A percentile compares a stretch with the other conserved stretches of the same genome.
Conservation (phyloP, 108 stramenopile genomes). For the Nitzschia sp. region DNA sequence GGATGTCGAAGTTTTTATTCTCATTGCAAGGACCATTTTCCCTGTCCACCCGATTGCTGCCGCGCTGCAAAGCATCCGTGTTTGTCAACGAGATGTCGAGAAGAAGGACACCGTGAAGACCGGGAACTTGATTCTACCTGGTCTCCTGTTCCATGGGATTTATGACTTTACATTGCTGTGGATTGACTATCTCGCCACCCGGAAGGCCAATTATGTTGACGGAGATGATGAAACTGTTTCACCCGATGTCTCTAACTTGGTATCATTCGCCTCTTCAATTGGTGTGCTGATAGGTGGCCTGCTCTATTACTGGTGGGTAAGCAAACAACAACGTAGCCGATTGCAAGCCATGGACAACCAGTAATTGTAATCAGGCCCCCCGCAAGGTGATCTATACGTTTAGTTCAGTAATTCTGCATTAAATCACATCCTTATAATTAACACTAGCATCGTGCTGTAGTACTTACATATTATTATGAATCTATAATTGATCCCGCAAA, state of each 20-base stretch:
- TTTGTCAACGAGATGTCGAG: slow-evolving; percentile 75
- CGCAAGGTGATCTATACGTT: too few relatives aligned
- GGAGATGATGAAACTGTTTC: slow-evolving; percentile 17
- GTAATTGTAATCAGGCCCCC: too few relatives aligned
- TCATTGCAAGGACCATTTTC: slow-evolving; percentile 69
- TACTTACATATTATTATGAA: too few relatives aligned
- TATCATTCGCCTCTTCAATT: slow-evolving; percentile 33
- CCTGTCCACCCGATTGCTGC: slow-evolving; percentile 85
- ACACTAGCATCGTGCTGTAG: too few relatives aligned
- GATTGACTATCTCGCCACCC: slow-evolving; percentile 52
- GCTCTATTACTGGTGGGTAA: slow-evolving; percentile 32
- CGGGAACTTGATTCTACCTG: slow-evolving; percentile 64
- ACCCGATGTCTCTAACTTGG: slow-evolving; percentile 2
- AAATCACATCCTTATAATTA: too few relatives aligned
- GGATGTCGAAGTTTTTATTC: slow-evolving; percentile 57
- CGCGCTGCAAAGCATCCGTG: slow-evolving; percentile 80
- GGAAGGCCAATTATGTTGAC: slow-evolving; percentile 24
- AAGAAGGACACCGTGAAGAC: slow-evolving; percentile 39
- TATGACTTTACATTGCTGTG: slow-evolving; percentile 80
- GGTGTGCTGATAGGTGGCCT: slow-evolving; percentile 27
- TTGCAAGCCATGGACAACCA: slow-evolving; percentile 32
- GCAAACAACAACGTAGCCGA: slow-evolving; percentile 30
- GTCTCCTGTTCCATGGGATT: slow-evolving; percentile 73
- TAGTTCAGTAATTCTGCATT: too few relatives aligned
- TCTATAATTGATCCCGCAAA: too few relatives aligned